Evolutionary conservation across 2,329 filamentous ascomycete species (phyloP).

Genomic region (Fusarium newnesense): DNA sequence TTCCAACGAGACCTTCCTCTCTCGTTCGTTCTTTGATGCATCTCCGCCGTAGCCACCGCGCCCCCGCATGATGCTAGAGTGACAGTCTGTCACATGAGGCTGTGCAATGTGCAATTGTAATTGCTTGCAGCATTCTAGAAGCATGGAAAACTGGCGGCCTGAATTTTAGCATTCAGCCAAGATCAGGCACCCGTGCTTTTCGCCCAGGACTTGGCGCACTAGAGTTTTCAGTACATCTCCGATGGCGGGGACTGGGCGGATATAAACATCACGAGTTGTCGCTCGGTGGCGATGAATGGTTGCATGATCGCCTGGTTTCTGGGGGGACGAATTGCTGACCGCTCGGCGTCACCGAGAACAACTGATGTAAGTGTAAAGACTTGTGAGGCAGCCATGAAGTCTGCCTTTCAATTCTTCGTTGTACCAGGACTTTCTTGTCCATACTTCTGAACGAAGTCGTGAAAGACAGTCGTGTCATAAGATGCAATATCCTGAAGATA

Average conservation of each 20-base stretch:
- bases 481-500: constrained; percentile 4
- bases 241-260: not conserved
- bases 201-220: not conserved
- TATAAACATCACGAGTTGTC: not conserved
- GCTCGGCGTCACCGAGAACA: not conserved
- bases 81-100: not conserved
- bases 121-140: constrained; percentile 12
- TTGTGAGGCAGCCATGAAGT: not conserved
- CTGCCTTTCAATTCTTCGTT: not conserved
- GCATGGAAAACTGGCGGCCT: not conserved
- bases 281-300: not conserved
- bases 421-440: not conserved
- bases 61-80: not conserved
- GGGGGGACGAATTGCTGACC: accelerated
- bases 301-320: not conserved
- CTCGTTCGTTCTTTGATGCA: not conserved
- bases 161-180: not conserved
- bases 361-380: accelerated
- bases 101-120: not conserved
- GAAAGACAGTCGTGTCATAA: constrained; percentile 19
- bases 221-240: not conserved
- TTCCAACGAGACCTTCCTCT: not conserved
- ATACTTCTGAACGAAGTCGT: constrained; percentile 11
- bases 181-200: constrained; percentile 5
- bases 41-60: constrained; percentile 4